These are phyloP conservation scores for Eucalyptus regnans DNA, from an alignment of 345 rosid genomes.

Conservation along the genomic window DNA sequence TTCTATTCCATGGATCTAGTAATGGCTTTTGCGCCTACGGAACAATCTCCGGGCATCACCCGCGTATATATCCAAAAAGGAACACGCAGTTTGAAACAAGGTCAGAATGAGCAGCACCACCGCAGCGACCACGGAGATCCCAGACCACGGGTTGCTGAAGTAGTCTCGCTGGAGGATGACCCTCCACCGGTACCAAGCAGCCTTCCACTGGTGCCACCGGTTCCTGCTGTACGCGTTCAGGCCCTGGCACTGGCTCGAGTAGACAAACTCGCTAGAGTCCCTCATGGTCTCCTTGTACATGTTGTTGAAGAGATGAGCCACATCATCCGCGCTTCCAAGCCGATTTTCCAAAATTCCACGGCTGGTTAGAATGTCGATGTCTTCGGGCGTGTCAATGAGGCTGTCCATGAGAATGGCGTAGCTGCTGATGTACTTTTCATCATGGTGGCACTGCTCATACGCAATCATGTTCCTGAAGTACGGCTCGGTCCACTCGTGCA, in stretches of 20 bases:
- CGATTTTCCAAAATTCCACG: background rate
- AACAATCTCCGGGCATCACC: background rate
- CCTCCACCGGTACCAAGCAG: background rate
- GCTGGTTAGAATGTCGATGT: background rate
- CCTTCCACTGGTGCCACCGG: background rate
- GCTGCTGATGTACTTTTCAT: slow-evolving; percentile 1
- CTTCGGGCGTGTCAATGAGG: background rate
- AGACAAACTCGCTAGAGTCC: background rate
- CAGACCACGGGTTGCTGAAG: background rate
- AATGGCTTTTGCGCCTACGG: background rate
- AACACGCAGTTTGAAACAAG: background rate
- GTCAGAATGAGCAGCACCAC: background rate
- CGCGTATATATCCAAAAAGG: background rate
- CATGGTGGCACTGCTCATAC: slow-evolving; percentile 14
- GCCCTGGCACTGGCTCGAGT: background rate
- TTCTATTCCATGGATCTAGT: background rate
- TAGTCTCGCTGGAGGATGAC: background rate
- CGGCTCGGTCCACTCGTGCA: slow-evolving; percentile 10
- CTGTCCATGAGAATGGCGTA: slow-evolving; percentile 1
- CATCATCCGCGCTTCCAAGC: background rate
- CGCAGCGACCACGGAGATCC: background rate
- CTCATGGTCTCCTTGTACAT: background rate
- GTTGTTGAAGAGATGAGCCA: background rate
- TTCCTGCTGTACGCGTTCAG: background rate
- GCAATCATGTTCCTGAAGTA: slow-evolving; percentile 14